Base-by-base conservation (phyloP, 306 rosid species). In the Hippophae rhamnoides region DNA sequence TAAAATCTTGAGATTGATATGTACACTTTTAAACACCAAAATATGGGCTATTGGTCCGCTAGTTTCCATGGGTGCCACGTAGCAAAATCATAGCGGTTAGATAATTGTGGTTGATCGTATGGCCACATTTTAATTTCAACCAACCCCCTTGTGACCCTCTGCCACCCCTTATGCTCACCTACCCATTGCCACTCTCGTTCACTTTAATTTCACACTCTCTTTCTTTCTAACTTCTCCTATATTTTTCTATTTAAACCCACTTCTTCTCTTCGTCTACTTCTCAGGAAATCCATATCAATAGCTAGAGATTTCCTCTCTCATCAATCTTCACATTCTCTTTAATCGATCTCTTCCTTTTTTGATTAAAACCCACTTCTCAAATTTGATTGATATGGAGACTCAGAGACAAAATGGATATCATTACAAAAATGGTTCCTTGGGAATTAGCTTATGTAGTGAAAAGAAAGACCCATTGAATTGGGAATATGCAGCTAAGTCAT, bases 131-230 rank as follows among this genome's bases (percentile, higher is more conserved):
- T 45, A 7, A 40, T 71, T 18, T 69, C 83, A 79, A 78, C 85
- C 73, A 76, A 81, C 85, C 78, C 79, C 57, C 69, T 65, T 63
- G 71, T 66, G 76, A 71, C 72, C 68, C 69, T 31, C 68, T 69
- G n/a, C 83, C 79, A 66, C 69, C 64, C 72, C 77, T 71, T 76
- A 64, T 60, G 69, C 84, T 53, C 66, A 86, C 95, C 90, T 67
- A 79, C 86, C 86, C 62, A 56, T 48, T 52, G 3, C 65, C 68
- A 47, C 69, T 68, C 59, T 23, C 54, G 25, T 45, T 2, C 50
- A 8, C 64, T 61, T 60, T 27, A 59, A 1, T 1, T 23, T 10
- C 5, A 62, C 64, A 56, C 47, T 55, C 47, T 55, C 77, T 27
- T 14, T 5, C 56, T 45, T 62, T 49, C 6, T 46, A 18, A 3